A percentile compares a stretch with the other conserved stretches of the same genome.
phyloP scores from a whole-genome alignment of 768 basidiomycete genomes.

The Pholiota molesta region DNA sequence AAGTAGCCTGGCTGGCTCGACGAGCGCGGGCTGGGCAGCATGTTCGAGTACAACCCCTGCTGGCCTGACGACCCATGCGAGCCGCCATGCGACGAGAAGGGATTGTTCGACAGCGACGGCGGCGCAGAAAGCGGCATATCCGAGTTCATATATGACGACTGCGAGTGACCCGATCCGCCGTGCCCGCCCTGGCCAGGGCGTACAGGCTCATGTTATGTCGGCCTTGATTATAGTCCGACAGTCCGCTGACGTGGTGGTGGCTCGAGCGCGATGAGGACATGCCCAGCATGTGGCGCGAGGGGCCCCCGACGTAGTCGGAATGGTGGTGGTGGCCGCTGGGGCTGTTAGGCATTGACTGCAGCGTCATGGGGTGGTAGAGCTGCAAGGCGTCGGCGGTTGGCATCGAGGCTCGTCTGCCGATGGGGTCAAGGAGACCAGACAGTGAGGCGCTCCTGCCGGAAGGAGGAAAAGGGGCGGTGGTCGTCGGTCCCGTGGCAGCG shows the following conservation, averaged over 20 bases:
- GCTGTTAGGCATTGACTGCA: conserved; percentile 58
- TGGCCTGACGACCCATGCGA: conserved; percentile 33
- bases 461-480: conserved; percentile 72
- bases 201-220: conserved; percentile 35
- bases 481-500: conserved; percentile 75
- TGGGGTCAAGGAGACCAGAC: conserved; percentile 42
- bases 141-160: conserved; percentile 38
- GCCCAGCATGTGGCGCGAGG: conserved; percentile 50
- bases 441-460: conserved; percentile 46
- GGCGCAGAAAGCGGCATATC: conserved; percentile 58
- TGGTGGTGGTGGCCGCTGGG: conserved; percentile 40
- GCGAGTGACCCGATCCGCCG: conserved; percentile 39
- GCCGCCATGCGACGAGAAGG: conserved; percentile 36
- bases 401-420: conserved; percentile 65
- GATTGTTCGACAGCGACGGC: conserved; percentile 48
- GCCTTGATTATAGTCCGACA: conserved; percentile 41
- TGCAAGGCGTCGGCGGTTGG: conserved; percentile 69
- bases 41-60: conserved; percentile 38
- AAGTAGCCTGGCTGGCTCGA: conserved; percentile 37
- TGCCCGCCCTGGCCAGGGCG: conserved; percentile 39
- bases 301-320: conserved; percentile 39
- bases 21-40: conserved; percentile 40
- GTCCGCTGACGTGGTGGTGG: conserved; percentile 37
- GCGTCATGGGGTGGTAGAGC: conserved; percentile 78
- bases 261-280: conserved; percentile 38